A percentile compares a stretch with the other conserved stretches of the same genome.
These are phyloP conservation scores for Saccharomyces hybrid DNA, from an alignment of 1,139 yeast species.

Conservation along the genomic window DNA sequence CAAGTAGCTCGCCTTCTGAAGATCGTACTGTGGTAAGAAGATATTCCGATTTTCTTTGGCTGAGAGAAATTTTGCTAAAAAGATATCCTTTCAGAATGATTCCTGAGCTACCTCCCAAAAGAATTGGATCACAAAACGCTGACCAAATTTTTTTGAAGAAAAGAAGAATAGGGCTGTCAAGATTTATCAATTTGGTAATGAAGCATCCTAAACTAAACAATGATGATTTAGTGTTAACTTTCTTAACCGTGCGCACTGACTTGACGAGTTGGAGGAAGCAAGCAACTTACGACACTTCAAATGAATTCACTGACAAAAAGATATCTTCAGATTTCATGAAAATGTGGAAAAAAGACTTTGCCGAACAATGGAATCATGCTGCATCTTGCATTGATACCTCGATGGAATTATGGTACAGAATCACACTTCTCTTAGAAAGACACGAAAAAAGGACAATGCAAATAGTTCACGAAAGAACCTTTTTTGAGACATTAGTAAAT, in stretches of 20 bases:
- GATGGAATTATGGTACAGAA: slow-evolving; percentile 46
- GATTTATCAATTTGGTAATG: slow-evolving; percentile 73
- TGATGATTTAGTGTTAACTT: slow-evolving; percentile 72
- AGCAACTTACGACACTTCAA: slow-evolving; percentile 63
- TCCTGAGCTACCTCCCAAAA: slow-evolving; percentile 84
- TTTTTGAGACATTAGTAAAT: slow-evolving; percentile 48
- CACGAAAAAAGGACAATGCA: slow-evolving; percentile 70
- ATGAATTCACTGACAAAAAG: slow-evolving; percentile 68
- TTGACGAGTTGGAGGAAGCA: slow-evolving; percentile 74
- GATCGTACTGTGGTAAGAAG: slow-evolving; percentile 63
- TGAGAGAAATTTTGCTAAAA: slow-evolving; percentile 64
- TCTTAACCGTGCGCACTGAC: slow-evolving; percentile 80
- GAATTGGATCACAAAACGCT: slow-evolving; percentile 60
- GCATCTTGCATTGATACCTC: slow-evolving; percentile 31
- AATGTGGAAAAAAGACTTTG: slow-evolving; percentile 40
- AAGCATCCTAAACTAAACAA: slow-evolving; percentile 72
- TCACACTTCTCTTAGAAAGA: slow-evolving; percentile 64
- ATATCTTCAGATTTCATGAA: slow-evolving; percentile 37
- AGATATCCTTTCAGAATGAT: slow-evolving; percentile 82
- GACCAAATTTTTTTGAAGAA: slow-evolving; percentile 75
- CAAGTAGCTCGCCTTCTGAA: slow-evolving; percentile 38
- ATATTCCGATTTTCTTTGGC: slow-evolving; percentile 88
- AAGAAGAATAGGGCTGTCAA: slow-evolving; percentile 71
- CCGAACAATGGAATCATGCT: slow-evolving; percentile 31
- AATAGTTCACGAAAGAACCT: slow-evolving; percentile 57